phyloP scores from a whole-genome alignment of 2,329 filamentous ascomycete genomes.

The Botrytis porri region DNA sequence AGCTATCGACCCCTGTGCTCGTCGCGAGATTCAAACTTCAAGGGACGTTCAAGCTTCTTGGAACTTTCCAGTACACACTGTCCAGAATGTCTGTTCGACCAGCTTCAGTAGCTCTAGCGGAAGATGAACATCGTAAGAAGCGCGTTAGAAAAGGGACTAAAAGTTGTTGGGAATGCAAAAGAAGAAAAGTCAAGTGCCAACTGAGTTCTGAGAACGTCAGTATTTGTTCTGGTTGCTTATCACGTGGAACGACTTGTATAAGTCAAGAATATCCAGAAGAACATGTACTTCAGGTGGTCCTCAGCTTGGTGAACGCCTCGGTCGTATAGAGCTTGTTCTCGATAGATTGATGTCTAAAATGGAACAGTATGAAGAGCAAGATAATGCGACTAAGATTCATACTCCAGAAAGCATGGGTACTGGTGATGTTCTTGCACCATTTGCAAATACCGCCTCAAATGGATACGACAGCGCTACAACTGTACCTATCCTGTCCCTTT shows the following conservation, averaged over 20 bases:
- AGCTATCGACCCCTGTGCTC: neutral
- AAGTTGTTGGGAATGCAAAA: slow-evolving; percentile 57
- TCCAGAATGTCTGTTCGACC: slow-evolving; percentile 12
- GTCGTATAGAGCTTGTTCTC: slow-evolving; percentile 34
- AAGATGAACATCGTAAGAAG: slow-evolving; percentile 34
- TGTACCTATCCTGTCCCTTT: slow-evolving; percentile 33
- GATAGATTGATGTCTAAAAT: slow-evolving; percentile 36
- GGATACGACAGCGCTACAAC: slow-evolving; percentile 27
- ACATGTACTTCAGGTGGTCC: slow-evolving; percentile 28
- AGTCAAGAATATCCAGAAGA: slow-evolving; percentile 38
- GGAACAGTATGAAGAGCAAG: slow-evolving; percentile 33
- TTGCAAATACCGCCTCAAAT: slow-evolving; percentile 20
- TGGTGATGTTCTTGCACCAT: slow-evolving; percentile 33
- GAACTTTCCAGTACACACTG: neutral
- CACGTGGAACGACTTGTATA: slow-evolving; percentile 40
- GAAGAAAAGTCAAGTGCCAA: slow-evolving; percentile 52
- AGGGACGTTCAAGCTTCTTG: neutral
- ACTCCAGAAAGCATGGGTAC: slow-evolving; percentile 34
- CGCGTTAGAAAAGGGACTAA: slow-evolving; percentile 49
- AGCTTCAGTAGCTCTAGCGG: slow-evolving; percentile 9
- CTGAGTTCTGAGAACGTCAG: slow-evolving; percentile 41
- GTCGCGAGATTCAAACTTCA: neutral
- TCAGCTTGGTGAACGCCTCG: slow-evolving; percentile 36
- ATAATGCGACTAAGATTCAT: slow-evolving; percentile 31
- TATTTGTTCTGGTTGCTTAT: slow-evolving; percentile 47